These are phyloP conservation scores for Aspergillus pseudoterreus DNA, from an alignment of 2,329 filamentous ascomycete species.

Conservation along the genomic window DNA sequence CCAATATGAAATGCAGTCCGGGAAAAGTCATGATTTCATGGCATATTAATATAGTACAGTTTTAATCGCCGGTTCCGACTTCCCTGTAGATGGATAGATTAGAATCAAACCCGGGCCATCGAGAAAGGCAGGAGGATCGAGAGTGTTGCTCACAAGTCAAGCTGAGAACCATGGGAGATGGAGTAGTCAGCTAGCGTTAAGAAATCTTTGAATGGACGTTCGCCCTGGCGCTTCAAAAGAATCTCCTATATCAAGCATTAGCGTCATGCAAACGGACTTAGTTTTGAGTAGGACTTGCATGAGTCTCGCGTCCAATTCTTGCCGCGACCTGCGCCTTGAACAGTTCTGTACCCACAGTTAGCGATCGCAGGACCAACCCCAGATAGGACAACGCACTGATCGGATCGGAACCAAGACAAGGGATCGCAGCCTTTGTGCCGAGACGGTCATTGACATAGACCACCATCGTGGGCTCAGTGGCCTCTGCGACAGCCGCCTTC, in stretches of 20 bases:
- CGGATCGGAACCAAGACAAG: conserved; percentile 79
- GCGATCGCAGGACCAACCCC: background rate
- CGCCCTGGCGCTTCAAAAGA: conserved; percentile 83
- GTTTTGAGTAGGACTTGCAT: conserved; percentile 46
- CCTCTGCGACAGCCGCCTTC: conserved; percentile 31
- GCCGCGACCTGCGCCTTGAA: conserved; percentile 92
- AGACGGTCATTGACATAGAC: conserved; percentile 93
- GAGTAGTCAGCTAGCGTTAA: conserved; percentile 87
- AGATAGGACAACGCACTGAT: conserved; percentile 50
- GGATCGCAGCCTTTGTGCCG: conserved; percentile 91
- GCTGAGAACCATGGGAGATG: conserved; percentile 79
- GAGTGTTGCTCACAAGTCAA: conserved; percentile 41
- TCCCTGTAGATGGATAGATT: conserved; percentile 31
- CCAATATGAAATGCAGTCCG: background rate
- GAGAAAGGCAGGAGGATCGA: background rate
- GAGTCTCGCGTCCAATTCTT: conserved; percentile 69
- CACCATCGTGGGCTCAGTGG: conserved; percentile 79
- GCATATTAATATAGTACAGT: background rate
- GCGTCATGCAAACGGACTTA: background rate
- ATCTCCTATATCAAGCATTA: conserved; percentile 58
- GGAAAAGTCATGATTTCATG: background rate
- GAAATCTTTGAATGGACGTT: conserved; percentile 89
- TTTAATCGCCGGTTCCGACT: conserved; percentile 46
- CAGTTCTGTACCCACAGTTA: conserved; percentile 46
- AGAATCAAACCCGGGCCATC: conserved; percentile 13